phyloP scores from a whole-genome alignment of 345 rosid genomes.

The Brassica cretica region DNA sequence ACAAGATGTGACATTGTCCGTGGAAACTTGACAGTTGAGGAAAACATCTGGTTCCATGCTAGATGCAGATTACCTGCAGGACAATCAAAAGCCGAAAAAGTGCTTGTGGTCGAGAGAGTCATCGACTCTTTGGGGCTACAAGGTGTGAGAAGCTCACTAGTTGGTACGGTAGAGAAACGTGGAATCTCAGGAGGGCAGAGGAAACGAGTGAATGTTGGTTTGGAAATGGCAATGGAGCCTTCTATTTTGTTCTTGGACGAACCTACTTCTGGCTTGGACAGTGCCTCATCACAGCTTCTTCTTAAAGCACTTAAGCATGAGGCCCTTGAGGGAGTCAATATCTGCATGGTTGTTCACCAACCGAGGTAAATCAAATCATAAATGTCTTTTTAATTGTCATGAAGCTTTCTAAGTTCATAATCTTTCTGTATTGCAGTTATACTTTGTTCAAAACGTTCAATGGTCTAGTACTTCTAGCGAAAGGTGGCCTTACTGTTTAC shows the following conservation, averaged over 20 bases:
- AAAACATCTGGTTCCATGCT: conserved; percentile 95
- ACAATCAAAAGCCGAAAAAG: conserved; percentile 68
- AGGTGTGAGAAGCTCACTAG: conserved; percentile 72
- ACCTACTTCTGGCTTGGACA: conserved; percentile 97
- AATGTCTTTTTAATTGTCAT: not conserved
- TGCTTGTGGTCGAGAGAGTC: conserved; percentile 88
- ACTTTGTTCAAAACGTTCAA: conserved; percentile 79
- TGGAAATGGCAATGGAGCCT: conserved; percentile 98
- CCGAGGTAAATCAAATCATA: conserved; percentile 56
- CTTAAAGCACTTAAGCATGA: conserved; percentile 90
- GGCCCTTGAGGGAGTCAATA: conserved; percentile 85
- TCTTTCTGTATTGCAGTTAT: conserved; percentile 59
- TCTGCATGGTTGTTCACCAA: conserved; percentile 96
- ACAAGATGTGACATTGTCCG: conserved; percentile 94
- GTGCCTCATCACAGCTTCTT: conserved; percentile 91
- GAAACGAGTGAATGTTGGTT: conserved; percentile 91
- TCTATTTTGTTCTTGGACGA: conserved; percentile 91
- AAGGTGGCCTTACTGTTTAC: conserved; percentile 86
- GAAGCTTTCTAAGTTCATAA: conserved; percentile 10
- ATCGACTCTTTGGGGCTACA: conserved; percentile 89
- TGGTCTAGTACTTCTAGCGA: conserved; percentile 84
- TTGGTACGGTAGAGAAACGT: conserved; percentile 92
- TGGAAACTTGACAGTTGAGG: conserved; percentile 95
- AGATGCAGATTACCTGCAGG: conserved; percentile 77
- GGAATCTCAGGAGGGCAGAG: conserved; percentile 99